These are phyloP conservation scores for Fusarium sp. DNA, from an alignment of 2,329 filamentous ascomycete species.

Conservation along the genomic window DNA sequence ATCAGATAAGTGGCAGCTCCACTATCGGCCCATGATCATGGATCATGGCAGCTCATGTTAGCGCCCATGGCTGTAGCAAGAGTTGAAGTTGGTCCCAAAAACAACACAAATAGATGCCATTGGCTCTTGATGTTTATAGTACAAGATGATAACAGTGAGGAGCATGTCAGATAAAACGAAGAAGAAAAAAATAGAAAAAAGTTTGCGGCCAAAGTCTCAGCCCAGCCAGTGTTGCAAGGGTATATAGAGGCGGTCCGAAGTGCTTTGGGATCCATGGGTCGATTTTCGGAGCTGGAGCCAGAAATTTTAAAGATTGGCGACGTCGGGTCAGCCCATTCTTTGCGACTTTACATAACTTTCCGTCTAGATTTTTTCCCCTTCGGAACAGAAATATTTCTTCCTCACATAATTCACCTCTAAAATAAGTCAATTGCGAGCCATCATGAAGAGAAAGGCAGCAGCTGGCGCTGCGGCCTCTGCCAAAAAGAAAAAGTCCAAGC, in stretches of 20 bases:
- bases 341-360: constrained; percentile 28
- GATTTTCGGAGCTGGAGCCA: constrained; percentile 44
- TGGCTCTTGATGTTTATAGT: neutral
- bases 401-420: constrained; percentile 10
- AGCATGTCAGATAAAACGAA: too few species aligned
- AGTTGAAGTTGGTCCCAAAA: constrained; percentile 5
- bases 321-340: constrained; percentile 48
- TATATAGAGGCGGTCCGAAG: constrained; percentile 18
- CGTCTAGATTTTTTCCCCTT: constrained; percentile 2
- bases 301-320: constrained; percentile 42
- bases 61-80: constrained; percentile 19
- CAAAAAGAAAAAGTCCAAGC: constrained; percentile 65
- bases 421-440: constrained; percentile 36
- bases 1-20: constrained; percentile 26
- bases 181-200: neutral
- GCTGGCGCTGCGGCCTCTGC: constrained; percentile 56
- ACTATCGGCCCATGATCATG: constrained; percentile 37
- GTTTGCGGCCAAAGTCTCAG: constrained; percentile 1
- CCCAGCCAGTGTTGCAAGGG: constrained; percentile 11
- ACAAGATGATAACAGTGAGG: neutral
- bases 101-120: constrained; percentile 5
- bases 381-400: constrained; percentile 9
- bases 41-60: constrained; percentile 35
- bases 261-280: constrained; percentile 37
- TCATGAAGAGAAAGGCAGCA: constrained; percentile 71